A percentile compares a stretch with the other conserved stretches of the same genome.
phyloP scores from a whole-genome alignment of 257 asterid genomes.

The Osmanthus fragrans region DNA sequence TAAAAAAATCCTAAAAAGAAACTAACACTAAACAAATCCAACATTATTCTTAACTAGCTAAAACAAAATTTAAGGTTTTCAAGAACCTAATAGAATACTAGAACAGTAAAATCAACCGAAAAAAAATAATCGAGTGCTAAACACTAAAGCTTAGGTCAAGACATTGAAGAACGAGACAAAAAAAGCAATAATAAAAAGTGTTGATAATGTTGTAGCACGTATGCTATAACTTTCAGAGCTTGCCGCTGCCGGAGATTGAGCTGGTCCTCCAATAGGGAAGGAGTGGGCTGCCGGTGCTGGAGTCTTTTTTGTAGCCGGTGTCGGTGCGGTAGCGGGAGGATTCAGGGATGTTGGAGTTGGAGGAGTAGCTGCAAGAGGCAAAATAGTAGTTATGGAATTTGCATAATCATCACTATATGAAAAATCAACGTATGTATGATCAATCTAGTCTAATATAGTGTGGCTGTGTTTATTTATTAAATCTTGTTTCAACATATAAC shows the following conservation, averaged over 20 bases:
- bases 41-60: neutral
- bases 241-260: neutral
- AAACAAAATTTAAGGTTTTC: neutral
- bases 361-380: neutral
- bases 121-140: neutral
- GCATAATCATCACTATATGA: neutral
- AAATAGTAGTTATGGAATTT: neutral
- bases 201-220: neutral
- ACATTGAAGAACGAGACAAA: neutral
- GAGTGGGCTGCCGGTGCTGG: neutral
- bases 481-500: no score
- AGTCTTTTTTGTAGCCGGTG: neutral
- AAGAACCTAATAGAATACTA: neutral
- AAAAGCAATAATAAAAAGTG: neutral
- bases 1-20: no score
- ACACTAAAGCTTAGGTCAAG: neutral
- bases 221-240: neutral
- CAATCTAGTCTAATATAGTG: neutral
- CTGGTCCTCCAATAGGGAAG: neutral
- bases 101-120: neutral
- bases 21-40: neutral
- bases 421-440: neutral
- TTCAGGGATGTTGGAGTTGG: neutral
- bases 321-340: neutral
- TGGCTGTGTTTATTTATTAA: no score